Conservation (phyloP, 495 filamentous ascomycete species). For the Lindgomyces ingoldianus region DNA sequence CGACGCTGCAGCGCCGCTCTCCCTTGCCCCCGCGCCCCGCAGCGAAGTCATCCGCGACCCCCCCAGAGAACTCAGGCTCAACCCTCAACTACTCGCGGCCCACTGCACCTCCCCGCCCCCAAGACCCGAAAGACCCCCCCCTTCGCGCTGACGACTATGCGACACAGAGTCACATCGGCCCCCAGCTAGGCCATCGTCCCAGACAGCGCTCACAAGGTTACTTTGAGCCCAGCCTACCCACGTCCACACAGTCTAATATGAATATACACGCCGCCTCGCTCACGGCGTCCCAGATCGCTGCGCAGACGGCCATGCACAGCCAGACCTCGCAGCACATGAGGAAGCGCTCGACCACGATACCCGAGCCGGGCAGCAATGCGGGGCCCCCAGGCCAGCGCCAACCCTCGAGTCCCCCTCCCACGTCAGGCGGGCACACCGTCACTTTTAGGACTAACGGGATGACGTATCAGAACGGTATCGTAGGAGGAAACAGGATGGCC, state of each 20-base stretch:
- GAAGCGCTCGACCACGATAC: slow-evolving; percentile 72
- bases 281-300: slow-evolving; percentile 83
- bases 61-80: too few relatives aligned
- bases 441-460: slow-evolving; percentile 53
- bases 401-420: slow-evolving; percentile 56
- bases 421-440: slow-evolving; percentile 49
- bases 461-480: slow-evolving; percentile 65
- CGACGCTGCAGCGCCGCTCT: slow-evolving; percentile 31
- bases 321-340: slow-evolving; percentile 58
- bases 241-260: slow-evolving; percentile 57
- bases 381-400: slow-evolving; percentile 53
- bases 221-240: slow-evolving; percentile 81
- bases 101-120: slow-evolving; percentile 29
- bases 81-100: slow-evolving; percentile 60
- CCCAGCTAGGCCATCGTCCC: slow-evolving; percentile 41
- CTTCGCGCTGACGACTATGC: slow-evolving; percentile 25
- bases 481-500: slow-evolving; percentile 66
- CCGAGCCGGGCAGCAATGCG: slow-evolving; percentile 47
- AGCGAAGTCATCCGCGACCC: slow-evolving; percentile 11
- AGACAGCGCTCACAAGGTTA: slow-evolving; percentile 80
- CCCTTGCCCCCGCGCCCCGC: slow-evolving; percentile 31
- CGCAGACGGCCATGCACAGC: slow-evolving; percentile 84
- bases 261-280: slow-evolving; percentile 40
- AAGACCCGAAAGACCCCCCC: slow-evolving; percentile 21
- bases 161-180: slow-evolving; percentile 16